Evolutionary conservation across 1,139 yeast species (phyloP).

Genomic region (Lodderomyces oxycetoniae): DNA sequence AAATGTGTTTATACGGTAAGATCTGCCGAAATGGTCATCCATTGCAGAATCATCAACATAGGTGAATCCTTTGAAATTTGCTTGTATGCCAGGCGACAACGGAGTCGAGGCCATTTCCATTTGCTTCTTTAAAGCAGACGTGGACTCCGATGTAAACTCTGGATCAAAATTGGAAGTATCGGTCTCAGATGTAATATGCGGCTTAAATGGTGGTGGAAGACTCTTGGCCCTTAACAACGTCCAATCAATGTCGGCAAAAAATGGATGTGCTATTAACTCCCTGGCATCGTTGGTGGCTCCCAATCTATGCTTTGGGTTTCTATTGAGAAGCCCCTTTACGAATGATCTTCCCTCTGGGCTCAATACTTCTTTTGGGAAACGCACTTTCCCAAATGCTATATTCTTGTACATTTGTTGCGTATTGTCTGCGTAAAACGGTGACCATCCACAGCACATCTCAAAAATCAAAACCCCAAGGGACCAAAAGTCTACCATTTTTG

Average conservation of each 20-base stretch:
- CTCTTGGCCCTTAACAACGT: constrained; percentile 67
- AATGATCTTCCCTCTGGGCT: constrained; percentile 90
- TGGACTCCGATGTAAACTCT: constrained; percentile 89
- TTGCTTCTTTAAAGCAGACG: constrained; percentile 70
- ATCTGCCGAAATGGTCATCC: constrained; percentile 69
- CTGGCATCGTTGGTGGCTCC: constrained; percentile 91
- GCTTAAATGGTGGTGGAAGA: constrained; percentile 97
- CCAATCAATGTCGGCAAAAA: constrained; percentile 91
- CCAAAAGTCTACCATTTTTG: constrained; percentile 87
- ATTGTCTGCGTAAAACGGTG: constrained; percentile 97
- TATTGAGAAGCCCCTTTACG: constrained; percentile 87
- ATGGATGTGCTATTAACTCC: constrained; percentile 86
- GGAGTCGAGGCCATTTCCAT: constrained; percentile 72
- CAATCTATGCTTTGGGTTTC: constrained; percentile 91
- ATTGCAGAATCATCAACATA: constrained; percentile 93
- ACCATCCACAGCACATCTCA: constrained; percentile 98
- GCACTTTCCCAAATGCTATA: constrained; percentile 95
- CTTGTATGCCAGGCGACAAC: constrained; percentile 89
- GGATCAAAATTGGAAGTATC: constrained; percentile 97
- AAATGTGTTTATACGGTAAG: constrained; percentile 43
- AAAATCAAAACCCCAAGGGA: constrained; percentile 75
- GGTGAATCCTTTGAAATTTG: constrained; percentile 92
- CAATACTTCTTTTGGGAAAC: constrained; percentile 92
- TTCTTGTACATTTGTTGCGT: constrained; percentile 98
- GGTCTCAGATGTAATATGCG: constrained; percentile 82